Evolutionary conservation across 257 asterid genomes (phyloP), one percentile per base, ranked within the genome.

Genomic region (Rubia yunnanensis): DNA sequence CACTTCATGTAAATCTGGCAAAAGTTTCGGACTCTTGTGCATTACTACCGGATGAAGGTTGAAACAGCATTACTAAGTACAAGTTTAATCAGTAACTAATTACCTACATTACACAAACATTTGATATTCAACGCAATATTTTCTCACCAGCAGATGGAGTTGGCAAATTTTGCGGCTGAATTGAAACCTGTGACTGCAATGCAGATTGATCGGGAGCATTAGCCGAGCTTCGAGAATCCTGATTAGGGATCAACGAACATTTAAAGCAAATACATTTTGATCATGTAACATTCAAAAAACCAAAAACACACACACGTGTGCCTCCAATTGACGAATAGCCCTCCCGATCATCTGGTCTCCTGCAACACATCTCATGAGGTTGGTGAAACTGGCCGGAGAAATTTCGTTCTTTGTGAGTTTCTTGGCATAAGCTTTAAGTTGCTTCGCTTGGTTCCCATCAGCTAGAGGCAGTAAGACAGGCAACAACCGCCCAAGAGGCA

Each of bases 281-380:
- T 31, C 44, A 18, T 30, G 44, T 31, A 59, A 26, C 26, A 59
- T 14, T 6, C 52, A 18, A 55, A 1, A 24, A 26, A 15, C 13
- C 22, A 13, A 14, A 57, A 28, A 28, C 38, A 31, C 58, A 65
- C 70, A 10, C 65, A 72, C 98, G 82, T 87, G 94, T 74, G 86
- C 77, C 76, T 89, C 89, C 74, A 92, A 78, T 75, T 83, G 90
- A 76, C 53, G 82, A 17, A 86, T 88, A 58, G 94, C 99, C 90
- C 80, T 81, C 81, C 85, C 81, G 65, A 92, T 80, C 97, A 87
- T 92, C 72, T 86, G 97, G 79, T 92, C 96, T 60, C 96, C 96
- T 1, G 84, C 95, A 23, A 94, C 80, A 76, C 82, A 78, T 77
- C 92, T 88, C 96, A 94, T 84, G 69, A 74, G 84, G 60, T 86